Base-by-base conservation (phyloP, 2,329 filamentous ascomycete genomes). In the Ophiostoma tasmaniense region DNA sequence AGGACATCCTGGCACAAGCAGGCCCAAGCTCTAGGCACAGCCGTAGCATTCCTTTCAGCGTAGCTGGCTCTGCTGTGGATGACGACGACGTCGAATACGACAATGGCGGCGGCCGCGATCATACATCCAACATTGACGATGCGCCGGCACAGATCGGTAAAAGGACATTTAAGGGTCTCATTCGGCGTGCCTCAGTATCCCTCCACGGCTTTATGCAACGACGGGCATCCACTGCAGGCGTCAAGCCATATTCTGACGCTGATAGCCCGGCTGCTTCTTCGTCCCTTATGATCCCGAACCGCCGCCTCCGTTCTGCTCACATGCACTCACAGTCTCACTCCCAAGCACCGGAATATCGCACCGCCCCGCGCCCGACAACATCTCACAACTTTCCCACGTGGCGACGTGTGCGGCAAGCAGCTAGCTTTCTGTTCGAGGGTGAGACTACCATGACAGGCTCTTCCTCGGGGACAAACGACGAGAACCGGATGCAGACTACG, bases 131-230 rank as follows among this genome's bases (percentile, higher is more conserved):
- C 42, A n/a, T 28, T 10, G 4, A 55, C 7, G 37, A 22, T 37
- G 25, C 62, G 13, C 28, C 70, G 50, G 25, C 68, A 25, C 22
- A 68, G 3, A n/a, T 68, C 5, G 74, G 69, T 73, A 77, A 71
- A 71, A 74, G 66, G 64, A 71, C 69, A 64, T 75, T 87, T 69
- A 84, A 82, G 74, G 81, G 82, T 65, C 84, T 82, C 71, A 79
- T 87, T 66, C 82, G 85, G 30, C 79, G 85, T 11, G 85, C 85
- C 0, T 87, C 85, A 2, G 73, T 85, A 67, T 85, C 83, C 10
- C 82, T 79, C 66, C 77, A 83, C 73, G 82, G 81, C 39, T 81
- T 87, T 39, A 82, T 85, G 8, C 79, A 82, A 67, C 78, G 83
- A 52, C 80, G 83, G 64, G 78, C 81, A 6, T 83, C 82, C 1